A percentile compares a stretch with the other conserved stretches of the same genome.
Conservation (phyloP, 345 rosid genomes). For the Populus davidiana region DNA sequence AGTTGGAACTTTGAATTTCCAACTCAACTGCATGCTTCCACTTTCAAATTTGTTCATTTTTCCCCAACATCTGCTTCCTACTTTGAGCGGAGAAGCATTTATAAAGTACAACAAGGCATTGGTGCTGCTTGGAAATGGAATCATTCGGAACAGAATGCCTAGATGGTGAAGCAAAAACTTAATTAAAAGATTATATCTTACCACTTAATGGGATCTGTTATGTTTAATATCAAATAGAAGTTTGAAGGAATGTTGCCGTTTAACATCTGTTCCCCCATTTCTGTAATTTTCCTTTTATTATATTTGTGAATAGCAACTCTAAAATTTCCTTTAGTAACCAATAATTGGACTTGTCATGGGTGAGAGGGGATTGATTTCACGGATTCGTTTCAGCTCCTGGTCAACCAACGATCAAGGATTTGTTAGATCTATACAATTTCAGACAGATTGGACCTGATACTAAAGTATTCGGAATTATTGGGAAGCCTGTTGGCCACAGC, state of each 20-base stretch:
- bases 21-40: neutral
- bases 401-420: slow-evolving; percentile 77
- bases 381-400: slow-evolving; percentile 87
- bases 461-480: slow-evolving; percentile 79
- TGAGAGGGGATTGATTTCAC: slow-evolving; percentile 81
- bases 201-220: neutral
- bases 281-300: neutral
- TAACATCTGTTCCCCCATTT: neutral
- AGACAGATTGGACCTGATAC: slow-evolving; percentile 82
- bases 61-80: neutral
- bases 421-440: slow-evolving; percentile 76
- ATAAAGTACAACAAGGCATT: neutral
- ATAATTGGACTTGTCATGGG: slow-evolving; percentile 95
- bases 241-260: neutral
- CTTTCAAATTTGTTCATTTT: neutral
- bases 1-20: neutral
- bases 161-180: neutral
- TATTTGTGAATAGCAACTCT: neutral
- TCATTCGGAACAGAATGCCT: neutral
- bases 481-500: slow-evolving; percentile 94
- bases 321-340: neutral
- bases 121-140: no score
- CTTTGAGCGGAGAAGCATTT: neutral
- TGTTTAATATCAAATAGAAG: neutral
- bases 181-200: neutral